Conservation (phyloP, 176 grass and related monocot genomes). For the Phoenix dactylifera region DNA sequence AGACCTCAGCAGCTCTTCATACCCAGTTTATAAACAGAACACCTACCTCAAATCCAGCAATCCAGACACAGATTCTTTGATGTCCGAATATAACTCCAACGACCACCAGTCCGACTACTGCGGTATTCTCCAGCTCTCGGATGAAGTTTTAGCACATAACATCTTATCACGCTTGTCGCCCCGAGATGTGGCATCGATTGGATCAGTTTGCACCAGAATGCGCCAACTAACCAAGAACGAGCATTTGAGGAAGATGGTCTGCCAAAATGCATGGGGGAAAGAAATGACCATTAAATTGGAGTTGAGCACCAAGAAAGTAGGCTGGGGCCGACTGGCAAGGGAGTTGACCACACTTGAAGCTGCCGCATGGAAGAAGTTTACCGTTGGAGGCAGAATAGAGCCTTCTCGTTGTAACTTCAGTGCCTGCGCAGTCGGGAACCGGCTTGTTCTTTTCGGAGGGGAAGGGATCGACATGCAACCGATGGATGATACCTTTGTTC, state of each 20-base stretch:
- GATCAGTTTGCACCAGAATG: slow-evolving; percentile 83
- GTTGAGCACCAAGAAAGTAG: slow-evolving; percentile 66
- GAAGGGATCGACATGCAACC: slow-evolving; percentile 96
- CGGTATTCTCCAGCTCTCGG: slow-evolving; percentile 67
- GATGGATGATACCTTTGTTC: slow-evolving; percentile 95
- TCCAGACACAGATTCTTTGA: slow-evolving; percentile 21
- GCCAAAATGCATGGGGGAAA: slow-evolving; percentile 93
- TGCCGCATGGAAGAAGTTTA: slow-evolving; percentile 90
- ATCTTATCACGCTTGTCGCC: slow-evolving; percentile 70
- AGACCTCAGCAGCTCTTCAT: slow-evolving; percentile 50
- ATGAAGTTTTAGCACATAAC: slow-evolving; percentile 94
- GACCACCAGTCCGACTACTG: slow-evolving; percentile 43
- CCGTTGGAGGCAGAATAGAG: slow-evolving; percentile 76
- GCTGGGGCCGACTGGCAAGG: slow-evolving; percentile 89
- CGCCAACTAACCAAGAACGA: slow-evolving; percentile 74
- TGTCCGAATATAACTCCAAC: slow-evolving; percentile 22
- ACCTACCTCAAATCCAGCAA: slow-evolving; percentile 26
- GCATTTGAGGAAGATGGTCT: slow-evolving; percentile 81
- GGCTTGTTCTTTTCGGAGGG: slow-evolving; percentile 86
- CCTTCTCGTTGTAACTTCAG: slow-evolving; percentile 97
- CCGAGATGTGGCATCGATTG: slow-evolving; percentile 81
- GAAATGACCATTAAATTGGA: slow-evolving; percentile 76
- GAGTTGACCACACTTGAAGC: slow-evolving; percentile 96
- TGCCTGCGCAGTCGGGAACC: slow-evolving; percentile 80
- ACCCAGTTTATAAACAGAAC: slow-evolving; percentile 71